These are phyloP conservation scores for Lantana camara DNA, from an alignment of 257 asterid species.

Conservation along the genomic window DNA sequence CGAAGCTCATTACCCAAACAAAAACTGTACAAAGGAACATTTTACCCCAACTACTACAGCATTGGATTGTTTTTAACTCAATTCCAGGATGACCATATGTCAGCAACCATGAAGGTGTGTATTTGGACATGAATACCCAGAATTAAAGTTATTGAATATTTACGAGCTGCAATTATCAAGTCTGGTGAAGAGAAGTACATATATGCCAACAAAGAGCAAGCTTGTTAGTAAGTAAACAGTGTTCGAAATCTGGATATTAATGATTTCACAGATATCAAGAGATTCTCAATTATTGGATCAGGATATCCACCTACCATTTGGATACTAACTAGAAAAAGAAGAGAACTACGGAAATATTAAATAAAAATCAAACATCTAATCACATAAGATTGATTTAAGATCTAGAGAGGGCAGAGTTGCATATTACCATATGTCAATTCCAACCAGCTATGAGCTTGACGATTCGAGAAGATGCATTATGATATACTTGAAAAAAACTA, in stretches of 20 bases:
- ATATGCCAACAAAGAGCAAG: neutral
- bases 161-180: neutral
- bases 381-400: neutral
- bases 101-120: too few species aligned
- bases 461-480: neutral
- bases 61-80: neutral
- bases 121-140: conserved; percentile 14
- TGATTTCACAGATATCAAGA: neutral
- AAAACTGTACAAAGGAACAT: neutral
- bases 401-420: neutral
- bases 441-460: neutral
- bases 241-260: neutral
- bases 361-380: conserved; percentile 9
- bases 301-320: conserved; percentile 2
- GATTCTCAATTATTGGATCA: neutral
- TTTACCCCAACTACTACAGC: too few species aligned
- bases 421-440: neutral
- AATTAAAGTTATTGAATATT: neutral
- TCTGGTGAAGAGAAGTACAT: neutral
- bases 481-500: too few species aligned
- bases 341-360: conserved; percentile 12
- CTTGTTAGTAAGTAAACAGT: neutral
- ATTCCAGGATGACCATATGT: conserved; percentile 5
- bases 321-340: neutral
- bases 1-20: conserved; percentile 7